These are phyloP conservation scores for Linaria vulgaris DNA, from an alignment of 257 asterid genomes.

Conservation along the genomic window DNA sequence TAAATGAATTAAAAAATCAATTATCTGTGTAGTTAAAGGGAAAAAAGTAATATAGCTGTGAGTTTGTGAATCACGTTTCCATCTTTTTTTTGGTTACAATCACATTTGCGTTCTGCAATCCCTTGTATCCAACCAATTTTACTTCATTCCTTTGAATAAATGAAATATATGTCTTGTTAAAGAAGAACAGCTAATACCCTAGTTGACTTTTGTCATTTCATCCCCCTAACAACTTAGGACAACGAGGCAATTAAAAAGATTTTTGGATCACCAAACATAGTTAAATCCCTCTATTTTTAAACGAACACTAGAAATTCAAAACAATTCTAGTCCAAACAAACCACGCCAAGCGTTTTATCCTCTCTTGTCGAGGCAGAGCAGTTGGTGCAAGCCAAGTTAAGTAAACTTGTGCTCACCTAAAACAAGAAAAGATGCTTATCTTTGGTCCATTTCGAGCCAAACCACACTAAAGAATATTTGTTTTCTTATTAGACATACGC, in stretches of 20 bases:
- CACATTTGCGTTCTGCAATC: too few relatives aligned
- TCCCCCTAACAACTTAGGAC: not conserved
- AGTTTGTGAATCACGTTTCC: too few relatives aligned
- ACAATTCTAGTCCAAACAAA: constrained; percentile 7
- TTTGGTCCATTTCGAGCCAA: not conserved
- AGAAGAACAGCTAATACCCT: too few relatives aligned
- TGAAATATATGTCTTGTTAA: too few relatives aligned
- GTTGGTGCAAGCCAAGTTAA: constrained; percentile 10
- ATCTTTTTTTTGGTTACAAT: too few relatives aligned
- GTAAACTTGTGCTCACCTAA: constrained; percentile 11
- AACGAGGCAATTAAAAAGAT: not conserved
- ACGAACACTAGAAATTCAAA: not conserved
- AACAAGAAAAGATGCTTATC: constrained; percentile 11
- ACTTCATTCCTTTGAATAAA: too few relatives aligned
- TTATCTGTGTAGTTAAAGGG: too few relatives aligned
- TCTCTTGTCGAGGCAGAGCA: constrained; percentile 12
- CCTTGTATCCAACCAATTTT: too few relatives aligned
- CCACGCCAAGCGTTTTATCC: not conserved
- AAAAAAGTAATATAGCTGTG: not conserved
- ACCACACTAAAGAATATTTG: not conserved
- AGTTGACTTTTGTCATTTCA: not conserved
- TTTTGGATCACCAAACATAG: constrained; percentile 6
- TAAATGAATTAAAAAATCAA: too few relatives aligned
- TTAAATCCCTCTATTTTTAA: not conserved
- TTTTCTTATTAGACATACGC: not conserved